phyloP scores from a whole-genome alignment of 2,329 filamentous ascomycete species.

The Phyllosticta citribraziliensis region DNA sequence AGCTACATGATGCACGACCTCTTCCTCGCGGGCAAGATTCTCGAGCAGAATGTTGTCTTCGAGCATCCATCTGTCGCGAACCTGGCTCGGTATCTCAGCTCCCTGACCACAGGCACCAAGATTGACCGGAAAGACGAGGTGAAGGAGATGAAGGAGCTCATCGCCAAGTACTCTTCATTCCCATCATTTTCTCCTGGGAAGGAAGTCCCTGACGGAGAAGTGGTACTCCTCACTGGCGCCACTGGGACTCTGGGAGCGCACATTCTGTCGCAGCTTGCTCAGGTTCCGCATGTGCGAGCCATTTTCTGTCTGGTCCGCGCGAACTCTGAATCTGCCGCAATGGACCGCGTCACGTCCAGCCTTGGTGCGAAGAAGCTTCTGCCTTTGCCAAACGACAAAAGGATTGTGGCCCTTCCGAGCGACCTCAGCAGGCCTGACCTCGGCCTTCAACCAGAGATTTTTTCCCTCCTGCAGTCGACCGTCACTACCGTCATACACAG shows the following conservation, averaged over 20 bases:
- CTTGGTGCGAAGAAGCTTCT: slow-evolving; percentile 27
- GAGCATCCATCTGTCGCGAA: slow-evolving; percentile 43
- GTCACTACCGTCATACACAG: slow-evolving; percentile 41
- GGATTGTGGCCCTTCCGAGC: slow-evolving; percentile 30
- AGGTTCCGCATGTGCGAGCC: slow-evolving; percentile 11
- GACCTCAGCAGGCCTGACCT: slow-evolving; percentile 33
- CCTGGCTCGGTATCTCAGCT: slow-evolving; percentile 37
- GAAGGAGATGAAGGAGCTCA: slow-evolving; percentile 37
- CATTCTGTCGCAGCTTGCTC: slow-evolving; percentile 16
- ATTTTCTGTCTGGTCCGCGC: slow-evolving; percentile 35
- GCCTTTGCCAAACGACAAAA: slow-evolving; percentile 16
- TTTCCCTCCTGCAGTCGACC: slow-evolving; percentile 12
- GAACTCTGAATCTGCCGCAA: slow-evolving; percentile 18
- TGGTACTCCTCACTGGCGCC: slow-evolving; percentile 18
- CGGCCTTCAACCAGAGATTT: slow-evolving; percentile 25
- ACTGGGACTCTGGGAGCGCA: slow-evolving; percentile 19
- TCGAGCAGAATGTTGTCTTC: slow-evolving; percentile 50
- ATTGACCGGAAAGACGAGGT: slow-evolving; percentile 27
- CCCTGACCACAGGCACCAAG: slow-evolving; percentile 31
- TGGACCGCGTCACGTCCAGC: slow-evolving; percentile 21
- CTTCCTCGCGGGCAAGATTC: slow-evolving; percentile 32
- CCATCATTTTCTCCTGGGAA: neutral
- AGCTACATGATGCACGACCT: slow-evolving; percentile 42
- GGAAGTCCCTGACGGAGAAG: slow-evolving; percentile 1
- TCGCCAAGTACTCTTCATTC: slow-evolving; percentile 32